Evolutionary conservation across 1,284 basidiomycete species (phyloP), one percentile per base, ranked within the genome.

Genomic region (Sanghuangporus baumii): DNA sequence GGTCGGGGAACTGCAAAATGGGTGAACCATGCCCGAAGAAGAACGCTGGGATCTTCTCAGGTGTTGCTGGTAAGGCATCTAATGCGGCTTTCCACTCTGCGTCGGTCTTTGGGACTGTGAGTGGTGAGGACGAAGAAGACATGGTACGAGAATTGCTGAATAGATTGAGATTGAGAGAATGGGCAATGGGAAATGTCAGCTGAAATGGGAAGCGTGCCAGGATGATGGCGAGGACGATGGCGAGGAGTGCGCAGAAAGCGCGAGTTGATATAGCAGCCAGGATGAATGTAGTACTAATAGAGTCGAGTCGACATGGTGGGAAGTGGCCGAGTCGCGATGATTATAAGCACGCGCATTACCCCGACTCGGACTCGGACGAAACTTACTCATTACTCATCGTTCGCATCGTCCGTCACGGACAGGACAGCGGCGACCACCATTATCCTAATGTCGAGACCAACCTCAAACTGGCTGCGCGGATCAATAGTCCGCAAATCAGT

Each of bases 11-110:
- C 3, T 76, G 79, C 38, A 87, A 74, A 69, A 81, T 71, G 1
- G 85, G 86, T 48, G 84, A 84, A 6, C 88, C 87, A 73, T 90
- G 89, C 1, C 80, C 86, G 67, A 91, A 89, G 79, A 88, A 91
- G 76, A 92, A 87, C 0, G 83, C 76, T 1, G 89, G 89, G 36
- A 91, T 88, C 58, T 81, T 81, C 12, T 81, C 74, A 1, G 84
- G 83, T 0, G 83, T 82, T 3, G 79, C 69, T 1, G 89, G 88
- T 0, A 92, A 78, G 0, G 78, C 75, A 0, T 83, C 79, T 3
- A 91, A 77, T 6, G 85, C 84, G 23, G 75, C 76, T 52, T 73
- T 74, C 88, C 88, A 92, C 60, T 79, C 73, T 0, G 69, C 64
- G 9, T 71, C 77, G 0, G 76, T 74, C 60, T 71, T 74, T 0